Evolutionary conservation across 345 rosid genomes (phyloP).

Genomic region (Aurinia saxatilis): DNA sequence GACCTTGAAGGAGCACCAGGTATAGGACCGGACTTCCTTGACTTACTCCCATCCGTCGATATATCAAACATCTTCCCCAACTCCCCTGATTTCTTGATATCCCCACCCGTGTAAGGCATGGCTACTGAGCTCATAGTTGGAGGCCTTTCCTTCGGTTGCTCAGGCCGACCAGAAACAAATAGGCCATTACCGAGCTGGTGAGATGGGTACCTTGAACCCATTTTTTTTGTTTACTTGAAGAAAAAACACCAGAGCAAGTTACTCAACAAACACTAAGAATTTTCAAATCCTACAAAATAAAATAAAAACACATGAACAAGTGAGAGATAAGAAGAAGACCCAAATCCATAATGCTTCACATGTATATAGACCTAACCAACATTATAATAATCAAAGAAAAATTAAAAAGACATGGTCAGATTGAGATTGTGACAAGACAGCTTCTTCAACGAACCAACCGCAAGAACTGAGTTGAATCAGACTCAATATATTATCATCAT

Average conservation of each 20-base stretch:
- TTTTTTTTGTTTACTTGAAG: slow-evolving; percentile 40
- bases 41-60: slow-evolving; percentile 77
- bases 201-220: slow-evolving; percentile 98
- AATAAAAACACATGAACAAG: background rate
- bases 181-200: slow-evolving; percentile 97
- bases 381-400: slow-evolving; percentile 6
- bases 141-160: slow-evolving; percentile 88
- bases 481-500: background rate
- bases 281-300: slow-evolving; percentile 15
- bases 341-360: slow-evolving; percentile 20
- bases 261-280: background rate
- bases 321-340: slow-evolving; percentile 8
- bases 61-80: slow-evolving; percentile 99
- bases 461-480: background rate
- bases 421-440: slow-evolving; percentile 14
- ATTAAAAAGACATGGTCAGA: background rate
- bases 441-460: background rate
- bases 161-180: slow-evolving; percentile 91
- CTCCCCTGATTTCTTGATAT: slow-evolving; percentile 94
- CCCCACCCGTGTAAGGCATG: slow-evolving; percentile 99
- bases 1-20: slow-evolving; percentile 73
- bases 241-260: slow-evolving; percentile 17
- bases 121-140: slow-evolving; percentile 92
- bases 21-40: slow-evolving; percentile 96
- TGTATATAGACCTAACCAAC: slow-evolving; percentile 2